Conservation (phyloP, 108 stramenopile genomes). For the Nitzschia sp. region DNA sequence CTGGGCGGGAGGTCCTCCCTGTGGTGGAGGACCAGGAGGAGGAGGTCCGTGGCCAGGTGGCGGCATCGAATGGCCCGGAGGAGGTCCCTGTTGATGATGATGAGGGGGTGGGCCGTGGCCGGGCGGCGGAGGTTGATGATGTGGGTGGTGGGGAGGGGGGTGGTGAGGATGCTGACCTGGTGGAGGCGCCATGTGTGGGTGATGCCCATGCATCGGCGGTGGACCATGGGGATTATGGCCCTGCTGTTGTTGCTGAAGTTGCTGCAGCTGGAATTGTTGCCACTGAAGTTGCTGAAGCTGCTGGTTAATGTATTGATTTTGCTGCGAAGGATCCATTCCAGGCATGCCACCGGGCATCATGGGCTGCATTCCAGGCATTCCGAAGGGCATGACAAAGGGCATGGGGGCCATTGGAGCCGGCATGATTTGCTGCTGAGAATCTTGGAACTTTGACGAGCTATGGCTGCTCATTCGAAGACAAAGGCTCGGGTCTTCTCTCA, state of each 20-base stretch:
- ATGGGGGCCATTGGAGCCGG: constrained; percentile 26
- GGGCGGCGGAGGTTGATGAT: background rate
- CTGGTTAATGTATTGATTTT: constrained; percentile 42
- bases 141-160: background rate
- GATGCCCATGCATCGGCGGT: constrained; percentile 6
- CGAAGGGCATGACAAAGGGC: constrained; percentile 27
- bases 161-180: background rate
- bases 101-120: background rate
- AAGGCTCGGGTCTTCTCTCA: constrained; percentile 37
- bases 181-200: background rate
- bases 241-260: constrained; percentile 35
- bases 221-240: constrained; percentile 6
- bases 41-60: too few species aligned
- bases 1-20: too few species aligned
- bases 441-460: constrained; percentile 38
- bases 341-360: constrained; percentile 24
- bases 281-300: constrained; percentile 48
- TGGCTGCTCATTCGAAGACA: constrained; percentile 60
- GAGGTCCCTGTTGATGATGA: background rate
- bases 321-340: constrained; percentile 32
- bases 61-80: background rate
- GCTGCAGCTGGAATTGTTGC: constrained; percentile 53
- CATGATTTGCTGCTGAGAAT: constrained; percentile 32
- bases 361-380: constrained; percentile 27
- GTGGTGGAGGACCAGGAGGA: too few species aligned